Evolutionary conservation across 805 yeast genomes (phyloP), one percentile per base, ranked within the genome.

Genomic region (Tetrapisispora taiwanensis): DNA sequence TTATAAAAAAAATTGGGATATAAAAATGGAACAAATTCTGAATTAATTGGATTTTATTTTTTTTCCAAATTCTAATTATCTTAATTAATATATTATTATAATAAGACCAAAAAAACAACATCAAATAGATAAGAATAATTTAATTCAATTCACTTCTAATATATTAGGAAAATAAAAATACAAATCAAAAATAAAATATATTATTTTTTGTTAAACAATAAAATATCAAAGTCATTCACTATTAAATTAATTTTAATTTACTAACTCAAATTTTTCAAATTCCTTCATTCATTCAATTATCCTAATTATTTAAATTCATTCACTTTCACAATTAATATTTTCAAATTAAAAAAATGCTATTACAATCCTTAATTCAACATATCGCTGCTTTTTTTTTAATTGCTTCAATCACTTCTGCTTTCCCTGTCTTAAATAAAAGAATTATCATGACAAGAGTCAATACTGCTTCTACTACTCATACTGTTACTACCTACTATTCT

Each of bases 401-500:
- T 4, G 12, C 41, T 10, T 12, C 48, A 12, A 19, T 52, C 24
- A 38, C 54, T 13, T 36, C 51, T 24, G 58, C 60, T 30, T 54
- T 60, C 30, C 65, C 60, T 14, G 41, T 58, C 10, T 27, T 37
- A 13, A 48, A 62, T n/a, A 69, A 67, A 41, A 69, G 70, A 43
- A 60, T 61, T 39, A 46, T 74, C 22, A 65, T 77, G 44, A 77
- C 83, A 17, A 67, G 81, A 56, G 61, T 63, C 32, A 79, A 75
- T 53, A 76, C 81, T 17, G 82, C 83, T 15, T 65, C 60, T 8
- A 70, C 81, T 3, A 74, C 75, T 6, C 52, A 58, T 31, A 74
- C 78, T 4, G 63, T 63, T 18, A 67, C 71, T 3, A 65, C 64
- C 43, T 59, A 66, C 24, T 68, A 67, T 51, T 62, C 74, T 22